Evolutionary conservation across 306 rosid genomes (phyloP), one percentile per base, ranked within the genome.

Genomic region (Sicyos baderoa): DNA sequence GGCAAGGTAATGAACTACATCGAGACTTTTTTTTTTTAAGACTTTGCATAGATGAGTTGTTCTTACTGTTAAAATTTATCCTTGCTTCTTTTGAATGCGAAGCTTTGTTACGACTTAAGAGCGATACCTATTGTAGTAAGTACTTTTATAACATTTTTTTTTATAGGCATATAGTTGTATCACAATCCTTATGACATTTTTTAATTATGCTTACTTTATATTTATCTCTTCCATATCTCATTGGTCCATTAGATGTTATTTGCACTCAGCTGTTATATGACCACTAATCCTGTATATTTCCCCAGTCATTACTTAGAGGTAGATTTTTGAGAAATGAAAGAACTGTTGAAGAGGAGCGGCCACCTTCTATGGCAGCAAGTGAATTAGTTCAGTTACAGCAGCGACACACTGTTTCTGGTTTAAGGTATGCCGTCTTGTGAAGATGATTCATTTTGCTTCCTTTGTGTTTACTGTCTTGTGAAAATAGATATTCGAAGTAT

Each of bases 291-390:
- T 29, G 35, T 29, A 29, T 29, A 29, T 29, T 48, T 54, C 67
- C 83, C 64, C 90, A 94, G 99, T 90, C 97, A 69, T 79, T 94
- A 75, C 96, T 94, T 77, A 88, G 99, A 85, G 99, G 99, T 79
- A 88, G 99, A 80, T 94, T 94, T 85, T 86, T 94, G 77, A 84
- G 99, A 74, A 94, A 90, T 73, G 99, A 88, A 85, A 88, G 96
- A 70, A 83, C 97, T 55, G 79, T 74, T 71, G 99, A 94, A 80
- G 97, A 85, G 37, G 97, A 88, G 91, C 88, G 99, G 74, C 92
- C 95, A 15, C 92, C 95, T 19, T 90, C 99, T 51, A 72, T 81
- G 82, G 99, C 97, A 62, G 91, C 96, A 2, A 81, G 83, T 74
- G 99, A 94, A 78, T 75, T 94, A 77, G 91, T 90, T 79, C 99